Conservation (phyloP, 106 monocot species). For the Platanthera zijinensis region DNA sequence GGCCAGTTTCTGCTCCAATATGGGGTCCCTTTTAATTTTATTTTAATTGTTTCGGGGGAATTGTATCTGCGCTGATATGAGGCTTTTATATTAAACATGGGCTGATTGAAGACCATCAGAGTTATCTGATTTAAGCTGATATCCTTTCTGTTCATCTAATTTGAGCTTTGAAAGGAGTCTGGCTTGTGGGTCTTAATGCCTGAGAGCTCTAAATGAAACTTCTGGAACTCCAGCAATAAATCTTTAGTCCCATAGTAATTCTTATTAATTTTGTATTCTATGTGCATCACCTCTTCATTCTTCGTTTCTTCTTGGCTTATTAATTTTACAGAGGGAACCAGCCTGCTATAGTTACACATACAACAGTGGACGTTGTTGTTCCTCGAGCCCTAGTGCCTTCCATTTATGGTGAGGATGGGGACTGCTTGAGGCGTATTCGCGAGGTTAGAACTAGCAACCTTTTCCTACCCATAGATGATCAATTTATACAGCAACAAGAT, state of each 20-base stretch:
- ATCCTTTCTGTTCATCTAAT: neutral
- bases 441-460: conserved; percentile 44
- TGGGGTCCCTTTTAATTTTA: too few relatives aligned
- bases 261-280: neutral
- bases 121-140: neutral
- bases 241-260: too few relatives aligned
- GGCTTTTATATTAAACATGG: neutral
- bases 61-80: neutral
- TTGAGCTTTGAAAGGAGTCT: neutral
- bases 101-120: neutral
- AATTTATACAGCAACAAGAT: too few relatives aligned
- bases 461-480: too few relatives aligned
- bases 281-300: neutral
- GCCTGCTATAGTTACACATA: conserved; percentile 44
- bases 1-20: too few relatives aligned
- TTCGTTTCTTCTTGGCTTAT: neutral
- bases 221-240: too few relatives aligned
- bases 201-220: neutral
- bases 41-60: neutral
- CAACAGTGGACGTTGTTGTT: conserved; percentile 78
- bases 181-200: neutral
- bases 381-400: conserved; percentile 56
- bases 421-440: conserved; percentile 56
- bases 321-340: conserved; percentile 47
- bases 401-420: conserved; percentile 91